phyloP scores from a whole-genome alignment of 1,284 basidiomycete species.

The Papiliotrema terrestris region DNA sequence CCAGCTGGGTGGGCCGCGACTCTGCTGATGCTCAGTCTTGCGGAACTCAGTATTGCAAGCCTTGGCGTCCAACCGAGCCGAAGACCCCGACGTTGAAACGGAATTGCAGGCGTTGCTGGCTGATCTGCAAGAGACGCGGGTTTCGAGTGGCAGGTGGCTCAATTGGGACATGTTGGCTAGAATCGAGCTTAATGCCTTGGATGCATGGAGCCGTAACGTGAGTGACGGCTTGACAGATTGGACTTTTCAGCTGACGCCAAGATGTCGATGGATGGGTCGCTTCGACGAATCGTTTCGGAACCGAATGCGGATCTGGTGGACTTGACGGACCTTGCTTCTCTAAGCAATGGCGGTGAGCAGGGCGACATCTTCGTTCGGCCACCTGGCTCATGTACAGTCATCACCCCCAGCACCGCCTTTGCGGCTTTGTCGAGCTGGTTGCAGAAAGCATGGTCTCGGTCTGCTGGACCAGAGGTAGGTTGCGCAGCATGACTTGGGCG shows the following conservation, averaged over 20 bases:
- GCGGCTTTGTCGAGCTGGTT: conserved; percentile 23
- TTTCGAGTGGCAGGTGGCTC: neutral
- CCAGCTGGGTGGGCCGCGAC: neutral
- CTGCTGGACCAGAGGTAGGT: neutral
- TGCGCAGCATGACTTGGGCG: neutral
- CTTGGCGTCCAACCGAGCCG: neutral
- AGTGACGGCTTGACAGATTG: neutral
- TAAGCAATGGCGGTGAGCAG: neutral
- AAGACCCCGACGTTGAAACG: neutral
- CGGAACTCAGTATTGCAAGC: conserved; percentile 7
- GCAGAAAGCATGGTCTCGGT: conserved; percentile 22
- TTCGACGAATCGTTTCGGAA: neutral
- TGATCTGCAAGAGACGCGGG: neutral
- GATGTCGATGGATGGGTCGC: neutral
- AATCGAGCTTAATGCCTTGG: conserved; percentile 1
- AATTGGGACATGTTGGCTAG: neutral
- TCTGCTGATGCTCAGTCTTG: conserved; percentile 1
- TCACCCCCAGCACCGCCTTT: conserved; percentile 5
- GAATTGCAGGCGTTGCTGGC: conserved; percentile 1
- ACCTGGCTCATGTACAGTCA: neutral
- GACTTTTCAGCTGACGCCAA: neutral
- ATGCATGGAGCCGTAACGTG: neutral
- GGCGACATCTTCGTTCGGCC: neutral
- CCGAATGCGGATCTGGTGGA: neutral
- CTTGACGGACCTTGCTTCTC: neutral